These are phyloP conservation scores for Scytalidium sp. DNA, from an alignment of 2,329 filamentous ascomycete genomes.

Conservation along the genomic window DNA sequence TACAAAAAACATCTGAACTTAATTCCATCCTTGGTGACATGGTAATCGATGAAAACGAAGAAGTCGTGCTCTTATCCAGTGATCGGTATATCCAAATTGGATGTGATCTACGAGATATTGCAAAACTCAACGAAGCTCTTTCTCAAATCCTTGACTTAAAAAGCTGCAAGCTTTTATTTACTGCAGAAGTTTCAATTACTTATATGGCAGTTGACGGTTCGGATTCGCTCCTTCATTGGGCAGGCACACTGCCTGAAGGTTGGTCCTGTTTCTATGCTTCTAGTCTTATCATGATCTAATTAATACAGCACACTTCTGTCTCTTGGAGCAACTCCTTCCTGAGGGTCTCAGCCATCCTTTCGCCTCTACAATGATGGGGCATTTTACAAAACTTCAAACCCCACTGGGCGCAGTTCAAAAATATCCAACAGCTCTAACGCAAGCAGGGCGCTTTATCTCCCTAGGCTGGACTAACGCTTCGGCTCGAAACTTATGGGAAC, in stretches of 20 bases:
- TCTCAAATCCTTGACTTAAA: slow-evolving; percentile 54
- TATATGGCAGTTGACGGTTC: slow-evolving; percentile 78
- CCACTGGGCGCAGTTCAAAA: slow-evolving; percentile 70
- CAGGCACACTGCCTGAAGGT: slow-evolving; percentile 68
- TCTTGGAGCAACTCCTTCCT: slow-evolving; percentile 84
- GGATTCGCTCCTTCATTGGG: slow-evolving; percentile 75
- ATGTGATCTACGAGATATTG: slow-evolving; percentile 73
- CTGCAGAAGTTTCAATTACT: slow-evolving; percentile 87
- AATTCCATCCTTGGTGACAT: slow-evolving; percentile 46
- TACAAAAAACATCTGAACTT: slow-evolving; percentile 61
- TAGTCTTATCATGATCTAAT: slow-evolving; percentile 11
- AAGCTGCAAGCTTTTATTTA: slow-evolving; percentile 67
- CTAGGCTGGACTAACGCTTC: slow-evolving; percentile 66
- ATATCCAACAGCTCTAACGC: slow-evolving; percentile 65
- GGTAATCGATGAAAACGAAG: slow-evolving; percentile 36
- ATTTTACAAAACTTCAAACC: slow-evolving; percentile 79
- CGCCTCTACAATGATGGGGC: slow-evolving; percentile 77
- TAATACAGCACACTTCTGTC: slow-evolving; percentile 70
- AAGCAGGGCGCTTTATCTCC: slow-evolving; percentile 63
- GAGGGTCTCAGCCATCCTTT: slow-evolving; percentile 78
- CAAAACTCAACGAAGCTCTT: slow-evolving; percentile 57
- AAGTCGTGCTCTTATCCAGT: slow-evolving; percentile 56
- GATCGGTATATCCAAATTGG: slow-evolving; percentile 74
- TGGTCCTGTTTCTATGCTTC: slow-evolving; percentile 17
- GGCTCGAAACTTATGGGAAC: slow-evolving; percentile 73